Evolutionary conservation across 345 rosid species (phyloP).

Genomic region (Moricandia arvensis): DNA sequence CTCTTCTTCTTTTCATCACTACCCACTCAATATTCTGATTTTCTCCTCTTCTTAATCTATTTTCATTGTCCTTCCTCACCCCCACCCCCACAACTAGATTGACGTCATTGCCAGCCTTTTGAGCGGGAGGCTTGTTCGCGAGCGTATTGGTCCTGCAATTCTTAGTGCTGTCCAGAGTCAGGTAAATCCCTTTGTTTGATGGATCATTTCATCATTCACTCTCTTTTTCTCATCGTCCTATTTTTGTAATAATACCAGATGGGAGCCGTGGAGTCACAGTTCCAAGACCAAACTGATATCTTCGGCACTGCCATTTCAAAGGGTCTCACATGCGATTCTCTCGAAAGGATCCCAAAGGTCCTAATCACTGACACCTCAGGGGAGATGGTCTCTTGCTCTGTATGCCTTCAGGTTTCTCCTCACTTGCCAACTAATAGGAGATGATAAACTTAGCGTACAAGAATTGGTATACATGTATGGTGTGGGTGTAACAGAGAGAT

Average conservation of each 20-base stretch:
- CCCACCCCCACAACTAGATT: constrained; percentile 39
- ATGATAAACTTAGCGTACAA: not conserved
- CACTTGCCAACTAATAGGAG: not conserved
- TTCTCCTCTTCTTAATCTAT: not conserved
- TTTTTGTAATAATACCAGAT: constrained; percentile 44
- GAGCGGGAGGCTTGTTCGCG: constrained; percentile 96
- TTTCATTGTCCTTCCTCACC: not conserved
- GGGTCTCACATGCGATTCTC: constrained; percentile 75
- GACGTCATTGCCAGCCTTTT: constrained; percentile 94
- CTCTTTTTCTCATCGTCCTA: not conserved
- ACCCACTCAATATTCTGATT: not conserved
- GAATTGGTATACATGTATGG: not conserved
- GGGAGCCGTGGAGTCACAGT: constrained; percentile 80
- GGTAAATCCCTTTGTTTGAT: constrained; percentile 38
- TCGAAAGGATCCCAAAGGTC: constrained; percentile 78
- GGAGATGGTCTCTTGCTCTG: constrained; percentile 76
- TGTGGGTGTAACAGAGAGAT: not conserved
- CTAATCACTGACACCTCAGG: constrained; percentile 46
- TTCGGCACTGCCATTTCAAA: constrained; percentile 70
- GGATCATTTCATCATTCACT: not conserved
- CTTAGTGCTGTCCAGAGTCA: too few species aligned
- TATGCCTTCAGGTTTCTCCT: constrained; percentile 83
- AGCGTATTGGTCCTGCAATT: constrained; percentile 95
- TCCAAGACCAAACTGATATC: constrained; percentile 71
- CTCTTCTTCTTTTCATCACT: not conserved